Percentiles rank a stretch among this genome's conserved stretches.
These are phyloP conservation scores for Trametes villosa DNA, from an alignment of 768 basidiomycete genomes.

Conservation along the genomic window DNA sequence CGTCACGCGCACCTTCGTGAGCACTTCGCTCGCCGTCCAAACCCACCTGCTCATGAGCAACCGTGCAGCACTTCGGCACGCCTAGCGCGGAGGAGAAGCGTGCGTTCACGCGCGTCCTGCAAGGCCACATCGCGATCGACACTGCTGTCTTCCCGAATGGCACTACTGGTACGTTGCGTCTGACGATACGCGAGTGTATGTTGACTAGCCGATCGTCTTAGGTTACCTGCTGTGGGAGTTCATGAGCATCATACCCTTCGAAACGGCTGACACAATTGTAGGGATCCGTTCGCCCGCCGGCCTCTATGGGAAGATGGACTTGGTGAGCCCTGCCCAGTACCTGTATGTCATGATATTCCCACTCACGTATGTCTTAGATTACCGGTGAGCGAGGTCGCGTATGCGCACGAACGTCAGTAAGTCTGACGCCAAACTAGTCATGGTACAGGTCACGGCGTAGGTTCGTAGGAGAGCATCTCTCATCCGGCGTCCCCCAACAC, in stretches of 20 bases:
- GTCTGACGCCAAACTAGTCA: constrained; percentile 54
- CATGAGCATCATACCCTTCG: constrained; percentile 5
- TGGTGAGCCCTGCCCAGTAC: constrained; percentile 49
- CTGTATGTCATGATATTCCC: constrained; percentile 12
- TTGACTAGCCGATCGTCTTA: constrained; percentile 22
- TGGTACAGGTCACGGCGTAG: constrained; percentile 94
- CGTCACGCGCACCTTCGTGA: constrained; percentile 85
- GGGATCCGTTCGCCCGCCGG: constrained; percentile 81
- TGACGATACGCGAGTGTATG: neutral
- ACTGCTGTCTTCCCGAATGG: constrained; percentile 80
- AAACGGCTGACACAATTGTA: constrained; percentile 31
- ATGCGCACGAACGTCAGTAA: neutral
- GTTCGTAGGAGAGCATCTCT: neutral
- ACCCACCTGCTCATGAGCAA: neutral
- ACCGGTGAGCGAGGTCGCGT: constrained; percentile 45
- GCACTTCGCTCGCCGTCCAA: constrained; percentile 18
- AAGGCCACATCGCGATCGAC: constrained; percentile 92
- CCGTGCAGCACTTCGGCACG: constrained; percentile 80
- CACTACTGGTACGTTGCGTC: constrained; percentile 60
- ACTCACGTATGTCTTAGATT: constrained; percentile 45
- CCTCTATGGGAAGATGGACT: constrained; percentile 87
- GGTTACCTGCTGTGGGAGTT: constrained; percentile 58
- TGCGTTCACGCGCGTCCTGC: constrained; percentile 89
- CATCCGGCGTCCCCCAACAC: neutral
- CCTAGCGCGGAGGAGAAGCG: constrained; percentile 83